A percentile compares a stretch with the other conserved stretches of the same genome.
Conservation (phyloP, 1,284 basidiomycete species). For the Tilletia setariae region DNA sequence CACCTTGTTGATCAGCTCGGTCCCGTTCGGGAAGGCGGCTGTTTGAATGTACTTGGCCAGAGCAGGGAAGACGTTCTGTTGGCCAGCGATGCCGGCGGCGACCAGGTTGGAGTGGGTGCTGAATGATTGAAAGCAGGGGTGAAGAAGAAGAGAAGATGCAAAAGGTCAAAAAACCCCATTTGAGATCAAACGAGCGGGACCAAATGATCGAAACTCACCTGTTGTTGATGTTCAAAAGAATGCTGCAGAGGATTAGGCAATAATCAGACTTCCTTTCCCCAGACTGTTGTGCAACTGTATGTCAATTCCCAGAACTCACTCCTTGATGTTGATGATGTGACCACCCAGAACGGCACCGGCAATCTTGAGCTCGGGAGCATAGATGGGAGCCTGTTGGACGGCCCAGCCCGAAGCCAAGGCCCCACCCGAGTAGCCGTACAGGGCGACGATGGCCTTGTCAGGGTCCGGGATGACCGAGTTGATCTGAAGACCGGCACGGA, state of each 20-base stretch:
- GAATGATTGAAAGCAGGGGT: neutral
- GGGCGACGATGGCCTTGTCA: constrained; percentile 4
- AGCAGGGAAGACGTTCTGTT: constrained; percentile 12
- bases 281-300: no score
- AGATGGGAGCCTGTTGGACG: neutral
- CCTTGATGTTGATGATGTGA: constrained; percentile 15
- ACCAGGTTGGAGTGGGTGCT: constrained; percentile 12
- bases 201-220: neutral
- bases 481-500: constrained; percentile 15
- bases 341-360: constrained; percentile 8
- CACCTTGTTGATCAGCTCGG: constrained; percentile 5
- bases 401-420: constrained; percentile 16
- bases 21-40: constrained; percentile 14
- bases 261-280: no score
- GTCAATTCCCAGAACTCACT: neutral
- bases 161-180: neutral
- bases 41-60: constrained; percentile 4
- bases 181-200: neutral
- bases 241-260: neutral
- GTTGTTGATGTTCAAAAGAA: constrained; percentile 14
- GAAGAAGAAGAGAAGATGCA: neutral
- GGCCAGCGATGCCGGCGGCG: constrained; percentile 10
- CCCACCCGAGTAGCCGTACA: constrained; percentile 16
- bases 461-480: constrained; percentile 12
- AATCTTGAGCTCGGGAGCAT: constrained; percentile 18